Evolutionary conservation across 495 filamentous ascomycete species (phyloP), one percentile per base, ranked within the genome.

Genomic region (Aspergillus biplanus): DNA sequence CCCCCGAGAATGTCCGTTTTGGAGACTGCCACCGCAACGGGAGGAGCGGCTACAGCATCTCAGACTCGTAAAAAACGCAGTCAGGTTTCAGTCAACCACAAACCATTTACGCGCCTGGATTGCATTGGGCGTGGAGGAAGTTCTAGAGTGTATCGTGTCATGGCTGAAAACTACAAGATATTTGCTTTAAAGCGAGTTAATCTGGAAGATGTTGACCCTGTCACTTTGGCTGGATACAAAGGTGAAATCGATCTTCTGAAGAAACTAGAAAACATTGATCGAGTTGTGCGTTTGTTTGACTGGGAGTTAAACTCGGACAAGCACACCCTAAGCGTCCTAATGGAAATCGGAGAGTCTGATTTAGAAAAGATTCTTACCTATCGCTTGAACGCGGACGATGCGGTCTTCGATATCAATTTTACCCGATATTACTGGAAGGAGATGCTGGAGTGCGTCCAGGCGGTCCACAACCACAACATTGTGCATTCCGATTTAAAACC

Each of bases 361-460:
- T 83, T 99, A 69, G 90, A 93, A 67, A 92, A 90, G 57, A 87
- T 97, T 16, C 86, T 99, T 33, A 89, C 84, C 7, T 85, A 88
- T 39, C 86, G 89, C 33, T 77, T 89, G 35, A 89, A 90, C 53
- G 80, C 86, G 0, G 91, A 93, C 66, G 86, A 90, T 61, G 86
- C 91, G 37, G 79, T 78, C 33, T 90, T 98, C 60, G 95, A 99
- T 71, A 82, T 90, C 9, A 90, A 87, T 54, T 98, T 97, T 67
- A 90, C 93, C n/a, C 89, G 95, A 8, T 92, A 92, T 76, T 97
- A 96, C 79, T 99, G 95, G 95, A 92, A 93, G 70, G 95, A 99
- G 77, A 98, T 99, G 96, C 89, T 99, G 5, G 92, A 96, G 69
- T 99, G 95, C 74, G 88, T 99, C 5, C 85, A 90, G 56, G 85